Base-by-base conservation (phyloP, 768 basidiomycete species). In the Phylloporus sp. region DNA sequence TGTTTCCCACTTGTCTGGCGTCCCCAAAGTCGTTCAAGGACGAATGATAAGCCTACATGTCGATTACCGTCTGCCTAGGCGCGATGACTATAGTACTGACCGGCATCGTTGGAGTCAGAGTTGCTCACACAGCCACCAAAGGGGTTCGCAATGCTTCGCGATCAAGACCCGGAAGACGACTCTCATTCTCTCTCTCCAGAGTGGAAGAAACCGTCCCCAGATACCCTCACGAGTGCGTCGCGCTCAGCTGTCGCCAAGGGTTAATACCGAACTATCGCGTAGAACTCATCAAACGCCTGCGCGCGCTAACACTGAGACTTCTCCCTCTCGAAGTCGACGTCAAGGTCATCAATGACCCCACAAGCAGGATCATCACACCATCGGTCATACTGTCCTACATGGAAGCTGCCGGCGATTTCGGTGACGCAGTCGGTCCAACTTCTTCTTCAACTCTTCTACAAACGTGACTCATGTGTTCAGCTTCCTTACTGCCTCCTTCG, bases 1-100 rank as follows among this genome's bases (percentile, higher is more conserved):
- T 79, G 66, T 97, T 98, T 41, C 96, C 96, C 42, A 93, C 84
- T 62, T 84, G 83, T 48, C 86, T 78, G 18, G 80, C 76, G 63
- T 95, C 88, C 27, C 79, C 76, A 34, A 82, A 80, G 51, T 92
- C 90, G 69, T 96, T 96, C 66, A 93, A 81, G 5, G 89, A 72
- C 4, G 96, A 97, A 68, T 99, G 95, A 64, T 99, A 99, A 18
- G 95, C 95, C 96, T 98, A 48, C 6, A 54, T 3, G 20, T 20
- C 23, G 11, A 9, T 50, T 17, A 53, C 54, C 31, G 18, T 42
- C 28, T 20, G 39, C 1, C 29, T 50, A 24, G 32, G 26, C 18
- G 38, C 20, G n/a, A 39, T 10, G 32, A 38, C 27, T 11, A 34
- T 32, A 20, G 29, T 17, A 72, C 80, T 68, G 60, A 80, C 80